Percentiles rank a stretch among this genome's conserved stretches.
phyloP scores from a whole-genome alignment of 805 yeast species.

The Yarrowia osloensis region DNA sequence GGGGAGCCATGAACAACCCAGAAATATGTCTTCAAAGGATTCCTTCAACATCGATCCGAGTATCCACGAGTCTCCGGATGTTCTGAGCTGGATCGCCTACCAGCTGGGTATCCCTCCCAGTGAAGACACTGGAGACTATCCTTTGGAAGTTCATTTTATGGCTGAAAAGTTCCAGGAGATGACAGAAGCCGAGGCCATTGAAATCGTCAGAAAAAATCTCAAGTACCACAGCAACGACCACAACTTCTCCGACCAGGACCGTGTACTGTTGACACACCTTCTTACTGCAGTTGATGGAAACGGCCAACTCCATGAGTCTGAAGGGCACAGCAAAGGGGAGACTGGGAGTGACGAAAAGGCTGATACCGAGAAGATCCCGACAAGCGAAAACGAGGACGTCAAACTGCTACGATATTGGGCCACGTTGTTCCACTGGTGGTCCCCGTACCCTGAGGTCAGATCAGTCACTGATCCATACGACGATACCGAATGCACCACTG shows the following conservation, averaged over 20 bases:
- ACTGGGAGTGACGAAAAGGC: not conserved
- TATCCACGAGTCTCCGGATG: slow-evolving; percentile 18
- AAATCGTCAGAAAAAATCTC: slow-evolving; percentile 46
- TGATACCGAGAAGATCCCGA: not conserved
- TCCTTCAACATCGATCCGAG: slow-evolving; percentile 8
- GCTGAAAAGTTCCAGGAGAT: slow-evolving; percentile 46
- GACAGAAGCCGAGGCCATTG: slow-evolving; percentile 46
- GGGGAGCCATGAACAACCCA: not conserved
- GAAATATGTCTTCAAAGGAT: slow-evolving; percentile 9
- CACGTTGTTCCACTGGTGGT: slow-evolving; percentile 34
- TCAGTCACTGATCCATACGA: slow-evolving; percentile 57
- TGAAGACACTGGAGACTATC: slow-evolving; percentile 24
- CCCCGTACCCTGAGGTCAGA: slow-evolving; percentile 70
- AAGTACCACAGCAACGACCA: slow-evolving; percentile 52
- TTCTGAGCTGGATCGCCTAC: slow-evolving; percentile 11
- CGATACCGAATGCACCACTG: slow-evolving; percentile 50
- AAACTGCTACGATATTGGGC: slow-evolving; percentile 1
- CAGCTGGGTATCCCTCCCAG: slow-evolving; percentile 13
- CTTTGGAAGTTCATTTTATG: slow-evolving; percentile 43
- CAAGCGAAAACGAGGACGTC: not conserved
- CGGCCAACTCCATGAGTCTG: not conserved
- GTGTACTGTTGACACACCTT: slow-evolving; percentile 32
- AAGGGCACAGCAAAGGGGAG: not conserved
- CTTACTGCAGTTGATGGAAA: not conserved
- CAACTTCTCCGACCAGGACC: slow-evolving; percentile 47